phyloP scores from a whole-genome alignment of 305 asterid genomes.

The Coffea humblotiana region DNA sequence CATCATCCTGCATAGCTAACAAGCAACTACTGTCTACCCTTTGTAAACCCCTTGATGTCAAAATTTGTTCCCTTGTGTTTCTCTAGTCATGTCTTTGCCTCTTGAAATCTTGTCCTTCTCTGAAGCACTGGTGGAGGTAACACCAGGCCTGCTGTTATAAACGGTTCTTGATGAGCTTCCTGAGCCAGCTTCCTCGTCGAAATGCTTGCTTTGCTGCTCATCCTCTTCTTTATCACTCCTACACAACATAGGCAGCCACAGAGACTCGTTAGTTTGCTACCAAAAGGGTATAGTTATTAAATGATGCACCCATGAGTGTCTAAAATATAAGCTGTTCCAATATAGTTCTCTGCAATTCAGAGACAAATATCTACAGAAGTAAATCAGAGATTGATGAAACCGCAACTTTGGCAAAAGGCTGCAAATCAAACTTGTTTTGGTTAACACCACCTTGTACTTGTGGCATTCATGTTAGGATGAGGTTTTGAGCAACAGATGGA shows the following conservation, averaged over 20 bases:
- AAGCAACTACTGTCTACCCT: neutral
- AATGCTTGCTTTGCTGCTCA: conserved; percentile 51
- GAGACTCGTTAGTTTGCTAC: neutral
- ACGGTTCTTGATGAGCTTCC: conserved; percentile 23
- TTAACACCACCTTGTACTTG: neutral
- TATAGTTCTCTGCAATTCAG: neutral
- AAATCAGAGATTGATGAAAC: neutral
- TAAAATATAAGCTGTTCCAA: neutral
- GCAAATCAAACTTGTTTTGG: neutral
- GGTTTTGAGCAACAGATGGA: neutral
- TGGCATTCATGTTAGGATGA: neutral
- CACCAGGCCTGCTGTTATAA: conserved; percentile 19
- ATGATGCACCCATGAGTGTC: neutral
- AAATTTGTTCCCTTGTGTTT: neutral
- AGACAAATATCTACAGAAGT: neutral
- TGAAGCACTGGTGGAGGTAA: conserved; percentile 30
- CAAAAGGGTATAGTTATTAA: neutral
- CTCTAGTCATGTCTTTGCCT: conserved; percentile 6
- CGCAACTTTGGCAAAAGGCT: neutral
- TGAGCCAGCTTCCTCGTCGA: conserved; percentile 44
- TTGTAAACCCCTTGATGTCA: neutral
- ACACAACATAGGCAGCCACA: conserved; percentile 18
- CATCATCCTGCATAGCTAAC: neutral
- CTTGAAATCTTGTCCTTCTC: neutral
- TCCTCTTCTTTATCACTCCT: conserved; percentile 64